Evolutionary conservation across 2,329 filamentous ascomycete species (phyloP).

Genomic region (Beauveria brongniartii): DNA sequence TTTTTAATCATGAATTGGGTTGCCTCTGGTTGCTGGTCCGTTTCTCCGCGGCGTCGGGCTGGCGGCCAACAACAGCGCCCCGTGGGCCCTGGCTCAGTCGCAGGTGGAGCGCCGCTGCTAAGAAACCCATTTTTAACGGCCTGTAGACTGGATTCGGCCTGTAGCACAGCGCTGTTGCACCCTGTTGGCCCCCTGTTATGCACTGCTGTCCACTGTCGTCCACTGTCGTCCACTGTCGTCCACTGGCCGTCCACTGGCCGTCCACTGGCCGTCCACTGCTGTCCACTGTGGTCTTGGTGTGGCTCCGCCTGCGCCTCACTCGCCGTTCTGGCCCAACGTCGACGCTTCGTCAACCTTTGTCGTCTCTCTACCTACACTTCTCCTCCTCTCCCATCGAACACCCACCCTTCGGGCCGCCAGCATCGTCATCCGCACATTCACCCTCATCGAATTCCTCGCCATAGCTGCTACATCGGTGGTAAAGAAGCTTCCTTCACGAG

Average conservation of each 20-base stretch:
- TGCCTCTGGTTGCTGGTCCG: neutral
- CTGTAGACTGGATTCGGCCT: neutral
- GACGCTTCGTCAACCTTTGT: neutral
- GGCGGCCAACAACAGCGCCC: neutral
- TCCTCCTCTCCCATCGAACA: neutral
- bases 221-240: neutral
- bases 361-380: neutral
- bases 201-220: neutral
- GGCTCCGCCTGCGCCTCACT: conserved; percentile 3
- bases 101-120: neutral
- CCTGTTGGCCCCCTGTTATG: neutral
- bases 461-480: neutral
- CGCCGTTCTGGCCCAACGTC: conserved; percentile 6
- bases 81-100: conserved; percentile 1
- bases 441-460: neutral
- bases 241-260: too few relatives aligned
- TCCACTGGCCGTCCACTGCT: neutral
- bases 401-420: neutral
- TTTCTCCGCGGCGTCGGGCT: neutral
- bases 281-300: neutral
- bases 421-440: conserved; percentile 5
- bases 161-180: neutral
- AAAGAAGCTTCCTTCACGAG: neutral
- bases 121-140: neutral
- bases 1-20: neutral